Conservation (phyloP, 331 rosid species). For the Acacia pycnantha region DNA sequence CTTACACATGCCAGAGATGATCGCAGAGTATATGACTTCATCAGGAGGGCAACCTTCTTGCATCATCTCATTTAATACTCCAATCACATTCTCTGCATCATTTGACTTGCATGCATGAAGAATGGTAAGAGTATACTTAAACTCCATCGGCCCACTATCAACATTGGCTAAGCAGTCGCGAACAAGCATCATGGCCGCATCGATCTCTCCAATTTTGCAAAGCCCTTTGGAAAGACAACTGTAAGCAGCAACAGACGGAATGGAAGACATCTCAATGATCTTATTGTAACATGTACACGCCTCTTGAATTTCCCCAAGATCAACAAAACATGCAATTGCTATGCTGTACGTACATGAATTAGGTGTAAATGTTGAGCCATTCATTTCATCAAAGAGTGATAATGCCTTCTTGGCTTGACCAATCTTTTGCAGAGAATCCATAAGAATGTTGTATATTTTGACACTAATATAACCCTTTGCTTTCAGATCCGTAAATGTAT, state of each 20-base stretch:
- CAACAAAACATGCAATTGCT: constrained; percentile 56
- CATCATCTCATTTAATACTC: constrained; percentile 69
- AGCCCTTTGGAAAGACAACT: constrained; percentile 65
- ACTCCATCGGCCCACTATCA: constrained; percentile 63
- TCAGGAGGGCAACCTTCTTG: constrained; percentile 59
- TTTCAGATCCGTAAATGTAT: constrained; percentile 50
- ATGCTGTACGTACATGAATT: constrained; percentile 51
- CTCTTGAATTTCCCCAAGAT: constrained; percentile 49
- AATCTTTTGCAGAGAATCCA: constrained; percentile 55
- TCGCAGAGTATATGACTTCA: constrained; percentile 50
- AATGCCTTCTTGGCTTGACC: constrained; percentile 56
- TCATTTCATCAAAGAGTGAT: constrained; percentile 59
- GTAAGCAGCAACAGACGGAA: constrained; percentile 71
- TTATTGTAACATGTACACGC: constrained; percentile 75
- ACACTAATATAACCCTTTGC: constrained; percentile 48
- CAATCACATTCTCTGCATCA: constrained; percentile 55
- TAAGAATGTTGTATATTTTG: constrained; percentile 55
- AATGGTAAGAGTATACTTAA: constrained; percentile 68
- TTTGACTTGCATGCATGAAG: constrained; percentile 59
- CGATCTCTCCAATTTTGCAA: constrained; percentile 69
- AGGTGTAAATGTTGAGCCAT: constrained; percentile 41
- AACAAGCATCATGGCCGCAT: constrained; percentile 77
- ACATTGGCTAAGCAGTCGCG: constrained; percentile 66
- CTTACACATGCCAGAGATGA: constrained; percentile 77
- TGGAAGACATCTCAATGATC: constrained; percentile 65